Conservation (phyloP, 495 filamentous ascomycete species). For the Aspergillus hancockii region DNA sequence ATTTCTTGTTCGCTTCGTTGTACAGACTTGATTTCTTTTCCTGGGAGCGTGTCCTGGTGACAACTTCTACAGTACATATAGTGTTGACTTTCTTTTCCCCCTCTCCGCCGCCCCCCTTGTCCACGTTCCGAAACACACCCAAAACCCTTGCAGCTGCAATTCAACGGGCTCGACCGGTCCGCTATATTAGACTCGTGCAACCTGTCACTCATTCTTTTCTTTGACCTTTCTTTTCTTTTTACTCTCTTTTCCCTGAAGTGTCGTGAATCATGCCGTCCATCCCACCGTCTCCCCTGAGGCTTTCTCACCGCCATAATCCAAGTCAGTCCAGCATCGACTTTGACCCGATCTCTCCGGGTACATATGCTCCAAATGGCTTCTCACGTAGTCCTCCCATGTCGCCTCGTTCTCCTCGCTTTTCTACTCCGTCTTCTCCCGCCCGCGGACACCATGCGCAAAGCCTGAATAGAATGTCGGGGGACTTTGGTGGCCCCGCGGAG, state of each 20-base stretch:
- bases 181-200: background rate
- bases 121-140: background rate
- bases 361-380: constrained; percentile 37
- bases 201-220: background rate
- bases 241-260: background rate
- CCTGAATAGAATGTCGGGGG: constrained; percentile 46
- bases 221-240: background rate
- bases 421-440: constrained; percentile 60
- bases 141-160: constrained; percentile 11
- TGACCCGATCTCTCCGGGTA: constrained; percentile 47
- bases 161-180: background rate
- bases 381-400: constrained; percentile 41
- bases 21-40: constrained; percentile 7
- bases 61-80: constrained; percentile 13
- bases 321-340: constrained; percentile 55
- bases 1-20: constrained; percentile 6
- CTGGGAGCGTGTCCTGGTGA: constrained; percentile 21
- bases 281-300: constrained; percentile 62
- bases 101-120: constrained; percentile 1
- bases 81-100: constrained; percentile 12
- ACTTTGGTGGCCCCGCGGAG: constrained; percentile 41
- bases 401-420: constrained; percentile 50
- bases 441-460: constrained; percentile 54
- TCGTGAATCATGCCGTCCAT: constrained; percentile 39
- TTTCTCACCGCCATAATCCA: constrained; percentile 57